Evolutionary conservation across 345 rosid species (phyloP), one percentile per base, ranked within the genome.

Genomic region (Diplotaxis tenuifolia): DNA sequence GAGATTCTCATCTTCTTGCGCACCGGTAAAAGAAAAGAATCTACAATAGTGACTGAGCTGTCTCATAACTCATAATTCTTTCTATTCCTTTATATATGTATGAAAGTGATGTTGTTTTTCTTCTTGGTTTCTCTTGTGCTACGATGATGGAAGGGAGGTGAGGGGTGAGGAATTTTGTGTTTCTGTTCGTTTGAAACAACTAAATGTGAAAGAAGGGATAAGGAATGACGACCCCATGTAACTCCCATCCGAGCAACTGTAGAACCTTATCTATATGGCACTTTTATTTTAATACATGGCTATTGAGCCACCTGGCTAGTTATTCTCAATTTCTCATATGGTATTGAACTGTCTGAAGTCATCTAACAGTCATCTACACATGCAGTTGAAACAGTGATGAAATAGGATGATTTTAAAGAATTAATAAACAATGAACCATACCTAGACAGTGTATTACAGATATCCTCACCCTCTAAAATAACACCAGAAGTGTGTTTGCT

Each of bases 391-490:
- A 22, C 11, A 23, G 0, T 18, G 31, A 36, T 9, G 2, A 16
- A 42, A 34, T 16, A 19, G 29, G 10, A 74, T 8, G n/a, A 7
- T 9, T 50, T 61, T 5, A 16, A 54, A 56, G 61, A 42, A 42
- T 45, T 14, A 38, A 45, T 64, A 2, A 47, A 16, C 10, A 58
- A 36, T 20, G 49, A 60, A 54, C 12, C 64, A 47, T 86, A 92
- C 99, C 96, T 88, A 87, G 29, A 84, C 77, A 54, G 89, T 62
- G 82, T 95, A 96, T 78, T 95, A 89, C 49, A 92, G 89, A 0
- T 97, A 95, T 65, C 96, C 96, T 82, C 85, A 83, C 75, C 97
- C 98, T 82, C 96, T 86, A 67, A 91, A 88, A 72, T 83, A 91
- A 49, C 91, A 96, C 79, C 93, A 82, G 73, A 96, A 89, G 28